Conservation (phyloP, 345 rosid genomes). For the Turnera subulata region DNA sequence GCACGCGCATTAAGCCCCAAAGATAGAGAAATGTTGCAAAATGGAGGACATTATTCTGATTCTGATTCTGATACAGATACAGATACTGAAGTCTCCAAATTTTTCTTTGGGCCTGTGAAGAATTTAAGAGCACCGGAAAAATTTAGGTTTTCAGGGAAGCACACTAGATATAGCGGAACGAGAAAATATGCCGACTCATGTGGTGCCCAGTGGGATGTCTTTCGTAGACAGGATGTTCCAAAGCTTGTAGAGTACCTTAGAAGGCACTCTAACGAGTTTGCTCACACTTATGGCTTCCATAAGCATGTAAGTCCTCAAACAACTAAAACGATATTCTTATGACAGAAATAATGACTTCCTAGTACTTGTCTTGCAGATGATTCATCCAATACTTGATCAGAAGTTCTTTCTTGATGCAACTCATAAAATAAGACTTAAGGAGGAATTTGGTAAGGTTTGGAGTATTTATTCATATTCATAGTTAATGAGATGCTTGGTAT, state of each 20-base stretch:
- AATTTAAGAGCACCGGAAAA: slow-evolving; percentile 33
- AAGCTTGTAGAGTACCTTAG: slow-evolving; percentile 70
- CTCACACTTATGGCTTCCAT: slow-evolving; percentile 26
- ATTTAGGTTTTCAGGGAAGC: too few species aligned
- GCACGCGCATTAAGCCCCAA: slow-evolving; percentile 13
- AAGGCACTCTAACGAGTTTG: slow-evolving; percentile 59
- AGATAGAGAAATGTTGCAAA: slow-evolving; percentile 23
- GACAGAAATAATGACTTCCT: slow-evolving; percentile 10
- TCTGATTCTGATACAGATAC: slow-evolving; percentile 42
- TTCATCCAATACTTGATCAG: slow-evolving; percentile 82
- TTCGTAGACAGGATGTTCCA: slow-evolving; percentile 81
- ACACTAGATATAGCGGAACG: slow-evolving; percentile 23
- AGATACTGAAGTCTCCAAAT: slow-evolving; percentile 36
- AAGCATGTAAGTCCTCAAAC: slow-evolving; percentile 48
- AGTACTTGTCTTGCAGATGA: slow-evolving; percentile 41
- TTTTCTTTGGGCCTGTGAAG: slow-evolving; percentile 25
- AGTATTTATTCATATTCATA: not conserved
- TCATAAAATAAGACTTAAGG: slow-evolving; percentile 78
- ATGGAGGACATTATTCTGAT: slow-evolving; percentile 33
- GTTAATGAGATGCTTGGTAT: not conserved
- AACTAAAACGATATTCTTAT: slow-evolving; percentile 2
- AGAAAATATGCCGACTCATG: slow-evolving; percentile 38
- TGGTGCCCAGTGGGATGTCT: slow-evolving; percentile 94
- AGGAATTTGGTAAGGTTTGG: slow-evolving; percentile 66
- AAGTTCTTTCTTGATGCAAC: slow-evolving; percentile 68